Evolutionary conservation across 305 asterid genomes (phyloP).

Genomic region (Solanum chacoense): DNA sequence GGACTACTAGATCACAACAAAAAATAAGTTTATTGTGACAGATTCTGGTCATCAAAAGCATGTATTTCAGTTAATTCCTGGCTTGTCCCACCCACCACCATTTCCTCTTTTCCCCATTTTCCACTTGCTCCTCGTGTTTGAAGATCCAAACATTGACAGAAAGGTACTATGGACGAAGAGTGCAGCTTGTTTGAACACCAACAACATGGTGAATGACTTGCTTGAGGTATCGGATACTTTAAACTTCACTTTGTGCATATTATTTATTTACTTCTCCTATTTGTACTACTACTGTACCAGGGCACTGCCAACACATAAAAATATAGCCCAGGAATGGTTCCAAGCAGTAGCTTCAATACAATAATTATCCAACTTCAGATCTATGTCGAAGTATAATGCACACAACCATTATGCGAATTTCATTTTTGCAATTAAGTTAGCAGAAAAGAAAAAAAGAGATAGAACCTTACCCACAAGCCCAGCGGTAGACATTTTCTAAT

Average conservation of each 20-base stretch:
- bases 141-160: not conserved
- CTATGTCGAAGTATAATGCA: not conserved
- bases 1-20: not conserved
- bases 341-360: not conserved
- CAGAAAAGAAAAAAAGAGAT: conserved; percentile 5
- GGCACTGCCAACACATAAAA: not conserved
- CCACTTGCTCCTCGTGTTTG: not conserved
- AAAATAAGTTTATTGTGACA: not conserved
- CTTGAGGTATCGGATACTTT: not conserved
- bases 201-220: not conserved
- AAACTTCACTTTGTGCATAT: not conserved
- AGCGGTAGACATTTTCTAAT: conserved; percentile 67
- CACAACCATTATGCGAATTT: not conserved
- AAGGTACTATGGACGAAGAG: not conserved
- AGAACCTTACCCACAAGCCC: conserved; percentile 94
- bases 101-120: not conserved
- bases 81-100: not conserved
- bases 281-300: not conserved
- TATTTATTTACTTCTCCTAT: not conserved
- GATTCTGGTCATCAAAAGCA: not conserved
- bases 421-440: not conserved
- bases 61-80: not conserved
- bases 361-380: not conserved
- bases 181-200: not conserved
- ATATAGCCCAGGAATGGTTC: not conserved